phyloP scores from a whole-genome alignment of 371 early-diverging fungal species.

The Lichtheimia hyalospora region DNA sequence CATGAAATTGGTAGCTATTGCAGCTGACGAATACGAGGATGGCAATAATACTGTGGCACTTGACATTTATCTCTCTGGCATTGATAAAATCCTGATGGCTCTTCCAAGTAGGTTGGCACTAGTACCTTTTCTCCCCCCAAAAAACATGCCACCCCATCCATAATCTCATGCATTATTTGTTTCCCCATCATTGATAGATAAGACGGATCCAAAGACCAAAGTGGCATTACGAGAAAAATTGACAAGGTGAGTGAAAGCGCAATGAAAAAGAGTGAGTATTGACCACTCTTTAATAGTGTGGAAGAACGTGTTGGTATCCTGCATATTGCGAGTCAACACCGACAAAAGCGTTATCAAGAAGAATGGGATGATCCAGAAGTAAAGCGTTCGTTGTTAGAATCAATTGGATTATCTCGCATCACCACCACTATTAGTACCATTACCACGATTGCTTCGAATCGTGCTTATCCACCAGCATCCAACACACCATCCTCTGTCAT shows the following conservation, averaged over 20 bases:
- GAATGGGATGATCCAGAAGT: slow-evolving; percentile 5
- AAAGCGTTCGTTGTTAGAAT: slow-evolving; percentile 8
- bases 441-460: slow-evolving; percentile 13
- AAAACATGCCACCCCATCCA: too few species aligned
- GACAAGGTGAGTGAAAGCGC: slow-evolving; percentile 9
- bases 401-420: slow-evolving; percentile 12
- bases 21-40: slow-evolving; percentile 56
- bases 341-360: slow-evolving; percentile 15
- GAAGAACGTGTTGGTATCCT: slow-evolving; percentile 45
- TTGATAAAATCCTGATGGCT: slow-evolving; percentile 54
- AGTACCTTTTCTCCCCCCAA: too few species aligned
- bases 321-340: slow-evolving; percentile 22
- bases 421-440: slow-evolving; percentile 10
- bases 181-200: slow-evolving; percentile 27
- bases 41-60: slow-evolving; percentile 51
- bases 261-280: background rate
- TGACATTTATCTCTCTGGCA: slow-evolving; percentile 52
- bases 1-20: slow-evolving; percentile 54
- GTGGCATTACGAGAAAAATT: slow-evolving; percentile 22
- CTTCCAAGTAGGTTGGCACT: slow-evolving; percentile 43
- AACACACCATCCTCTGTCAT: background rate
- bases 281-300: slow-evolving; percentile 18
- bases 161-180: too few species aligned
- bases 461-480: background rate
- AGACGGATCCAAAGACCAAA: slow-evolving; percentile 25